phyloP scores from a whole-genome alignment of 306 rosid species.

The Quercus rubra region DNA sequence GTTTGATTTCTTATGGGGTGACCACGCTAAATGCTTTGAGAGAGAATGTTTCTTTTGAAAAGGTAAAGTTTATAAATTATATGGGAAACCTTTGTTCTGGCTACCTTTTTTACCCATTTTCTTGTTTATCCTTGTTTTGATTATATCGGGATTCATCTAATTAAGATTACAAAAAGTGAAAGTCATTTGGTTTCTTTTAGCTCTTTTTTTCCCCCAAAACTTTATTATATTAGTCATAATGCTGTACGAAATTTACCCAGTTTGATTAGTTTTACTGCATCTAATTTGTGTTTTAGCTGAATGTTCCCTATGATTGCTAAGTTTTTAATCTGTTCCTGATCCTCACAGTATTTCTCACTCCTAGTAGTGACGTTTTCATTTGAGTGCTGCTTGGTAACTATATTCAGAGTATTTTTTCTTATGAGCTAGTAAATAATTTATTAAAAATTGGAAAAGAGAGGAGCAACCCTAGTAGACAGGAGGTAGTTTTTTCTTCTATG shows the following conservation, averaged over 20 bases:
- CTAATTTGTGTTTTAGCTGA: neutral
- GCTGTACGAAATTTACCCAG: neutral
- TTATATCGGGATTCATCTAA: neutral
- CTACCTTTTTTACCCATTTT: neutral
- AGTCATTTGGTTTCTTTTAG: neutral
- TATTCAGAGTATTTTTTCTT: neutral
- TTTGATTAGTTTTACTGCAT: neutral
- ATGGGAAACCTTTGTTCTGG: conserved; percentile 5
- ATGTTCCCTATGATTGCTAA: neutral
- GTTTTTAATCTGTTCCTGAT: neutral
- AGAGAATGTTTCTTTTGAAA: conserved; percentile 85
- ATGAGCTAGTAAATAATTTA: neutral
- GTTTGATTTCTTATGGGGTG: conserved; percentile 87
- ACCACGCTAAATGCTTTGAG: conserved; percentile 84
- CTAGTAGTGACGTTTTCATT: neutral
- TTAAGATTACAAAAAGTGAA: neutral
- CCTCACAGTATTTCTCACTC: neutral
- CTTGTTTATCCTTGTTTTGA: neutral
- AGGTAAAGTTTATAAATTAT: conserved; percentile 48
- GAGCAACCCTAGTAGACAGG: neutral
- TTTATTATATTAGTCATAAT: neutral
- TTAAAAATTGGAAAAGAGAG: neutral
- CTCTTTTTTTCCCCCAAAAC: neutral
- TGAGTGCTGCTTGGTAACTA: neutral
- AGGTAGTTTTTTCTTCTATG: neutral